These are phyloP conservation scores for Yamadazyma epiphylla DNA, from an alignment of 1,139 yeast species.

Conservation along the genomic window DNA sequence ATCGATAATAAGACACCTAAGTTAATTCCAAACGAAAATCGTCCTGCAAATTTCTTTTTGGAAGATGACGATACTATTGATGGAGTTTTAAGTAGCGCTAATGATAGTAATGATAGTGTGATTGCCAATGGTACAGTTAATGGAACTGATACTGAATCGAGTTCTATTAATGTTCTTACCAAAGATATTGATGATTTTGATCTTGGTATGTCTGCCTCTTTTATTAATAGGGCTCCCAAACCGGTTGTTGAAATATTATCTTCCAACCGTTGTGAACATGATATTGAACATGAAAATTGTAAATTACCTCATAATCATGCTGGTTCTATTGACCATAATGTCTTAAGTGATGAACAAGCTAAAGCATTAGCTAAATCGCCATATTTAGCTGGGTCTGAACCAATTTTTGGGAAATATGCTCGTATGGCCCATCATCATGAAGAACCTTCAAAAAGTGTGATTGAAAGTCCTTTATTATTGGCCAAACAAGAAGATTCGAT, in stretches of 20 bases:
- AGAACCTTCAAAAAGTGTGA: slow-evolving; percentile 10
- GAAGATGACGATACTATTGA: slow-evolving; percentile 14
- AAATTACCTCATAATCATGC: slow-evolving; percentile 38
- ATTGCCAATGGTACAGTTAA: slow-evolving; percentile 1
- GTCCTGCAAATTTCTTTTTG: slow-evolving; percentile 15
- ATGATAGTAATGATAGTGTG: slow-evolving; percentile 1
- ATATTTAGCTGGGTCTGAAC: slow-evolving; percentile 53
- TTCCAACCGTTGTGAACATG: slow-evolving; percentile 14
- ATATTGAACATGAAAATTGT: slow-evolving; percentile 30
- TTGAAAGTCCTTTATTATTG: slow-evolving; percentile 36
- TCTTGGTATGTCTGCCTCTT: slow-evolving; percentile 46
- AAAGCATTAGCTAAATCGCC: slow-evolving; percentile 53
- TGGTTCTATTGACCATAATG: slow-evolving; percentile 32
- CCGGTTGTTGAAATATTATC: slow-evolving; percentile 32
- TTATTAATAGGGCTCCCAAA: slow-evolving; percentile 37
- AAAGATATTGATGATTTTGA: slow-evolving; percentile 32
- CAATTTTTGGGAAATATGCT: slow-evolving; percentile 49
- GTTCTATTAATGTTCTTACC: slow-evolving; percentile 6
- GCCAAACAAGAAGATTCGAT: slow-evolving; percentile 43
- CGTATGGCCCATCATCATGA: slow-evolving; percentile 35
- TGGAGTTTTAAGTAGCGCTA: slow-evolving; percentile 6
- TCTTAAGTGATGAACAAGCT: slow-evolving; percentile 47
- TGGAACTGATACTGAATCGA: slow-evolving; percentile 5
- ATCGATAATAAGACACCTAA: slow-evolving; percentile 17
- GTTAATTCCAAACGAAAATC: slow-evolving; percentile 19